Conservation (phyloP, 1,284 basidiomycete species). For the Fomes fomentarius region DNA sequence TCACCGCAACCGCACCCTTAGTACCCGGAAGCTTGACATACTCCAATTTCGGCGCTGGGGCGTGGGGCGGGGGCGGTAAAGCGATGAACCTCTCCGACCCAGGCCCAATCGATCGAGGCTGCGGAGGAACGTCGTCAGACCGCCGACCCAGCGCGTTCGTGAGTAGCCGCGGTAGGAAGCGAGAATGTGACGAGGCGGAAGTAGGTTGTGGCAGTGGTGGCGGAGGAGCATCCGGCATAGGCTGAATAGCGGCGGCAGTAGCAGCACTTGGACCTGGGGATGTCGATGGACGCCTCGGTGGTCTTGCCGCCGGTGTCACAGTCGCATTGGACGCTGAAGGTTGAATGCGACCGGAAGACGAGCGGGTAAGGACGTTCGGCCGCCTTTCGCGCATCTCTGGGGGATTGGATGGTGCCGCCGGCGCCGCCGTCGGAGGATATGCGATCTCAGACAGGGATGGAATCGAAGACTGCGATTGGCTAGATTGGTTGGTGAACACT, state of each 20-base stretch:
- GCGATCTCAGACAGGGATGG: slow-evolving; percentile 27
- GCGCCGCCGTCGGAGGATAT: slow-evolving; percentile 21
- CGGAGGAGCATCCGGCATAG: slow-evolving; percentile 17
- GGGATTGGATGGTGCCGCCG: slow-evolving; percentile 30
- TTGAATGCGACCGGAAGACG: slow-evolving; percentile 30
- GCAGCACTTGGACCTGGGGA: slow-evolving; percentile 29
- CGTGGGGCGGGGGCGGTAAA: slow-evolving; percentile 38
- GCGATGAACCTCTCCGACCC: slow-evolving; percentile 23
- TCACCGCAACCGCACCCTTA: slow-evolving; percentile 79
- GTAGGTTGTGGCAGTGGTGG: slow-evolving; percentile 35
- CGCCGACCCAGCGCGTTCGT: slow-evolving; percentile 65
- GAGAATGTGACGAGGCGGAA: slow-evolving; percentile 44
- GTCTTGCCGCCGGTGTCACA: slow-evolving; percentile 17
- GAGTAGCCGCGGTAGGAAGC: slow-evolving; percentile 73
- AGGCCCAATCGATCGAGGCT: slow-evolving; percentile 29
- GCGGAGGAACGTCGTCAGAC: slow-evolving; percentile 54
- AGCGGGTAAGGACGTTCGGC: slow-evolving; percentile 25
- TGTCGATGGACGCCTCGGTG: slow-evolving; percentile 28
- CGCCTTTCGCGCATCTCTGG: slow-evolving; percentile 29
- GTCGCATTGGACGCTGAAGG: slow-evolving; percentile 16
- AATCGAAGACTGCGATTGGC: slow-evolving; percentile 28
- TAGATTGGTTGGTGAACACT: slow-evolving; percentile 38
- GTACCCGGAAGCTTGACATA: slow-evolving; percentile 91
- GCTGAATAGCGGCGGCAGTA: slow-evolving; percentile 5
- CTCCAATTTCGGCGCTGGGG: slow-evolving; percentile 82